phyloP scores from a whole-genome alignment of 2,329 filamentous ascomycete genomes.

The Penicillium digitatum region DNA sequence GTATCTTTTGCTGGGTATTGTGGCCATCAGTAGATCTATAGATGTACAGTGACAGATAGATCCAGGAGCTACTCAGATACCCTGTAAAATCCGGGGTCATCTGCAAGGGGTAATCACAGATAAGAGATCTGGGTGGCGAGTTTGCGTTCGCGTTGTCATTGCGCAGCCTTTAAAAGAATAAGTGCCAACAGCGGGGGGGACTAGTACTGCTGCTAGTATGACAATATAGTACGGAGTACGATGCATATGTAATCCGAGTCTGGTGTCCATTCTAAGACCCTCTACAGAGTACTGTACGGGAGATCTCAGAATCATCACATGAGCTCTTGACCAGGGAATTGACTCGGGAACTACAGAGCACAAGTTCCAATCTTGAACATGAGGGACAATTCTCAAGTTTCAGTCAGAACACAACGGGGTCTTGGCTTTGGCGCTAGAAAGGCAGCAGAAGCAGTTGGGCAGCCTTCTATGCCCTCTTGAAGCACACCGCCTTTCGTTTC shows the following conservation, averaged over 20 bases:
- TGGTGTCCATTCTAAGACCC: neutral
- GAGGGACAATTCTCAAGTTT: constrained; percentile 8
- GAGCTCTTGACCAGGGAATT: neutral
- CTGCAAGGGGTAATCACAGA: constrained; percentile 22
- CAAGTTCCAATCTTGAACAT: neutral
- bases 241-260: neutral
- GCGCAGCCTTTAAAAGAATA: neutral
- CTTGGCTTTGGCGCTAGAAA: constrained; percentile 35
- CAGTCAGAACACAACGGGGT: constrained; percentile 18
- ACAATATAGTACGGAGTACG: too few species aligned
- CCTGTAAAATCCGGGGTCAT: constrained; percentile 15
- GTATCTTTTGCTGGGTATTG: neutral
- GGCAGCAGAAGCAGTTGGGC: constrained; percentile 29
- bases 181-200: neutral
- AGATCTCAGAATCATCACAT: neutral
- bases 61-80: constrained; percentile 2
- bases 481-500: neutral
- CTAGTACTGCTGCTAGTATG: too few species aligned
- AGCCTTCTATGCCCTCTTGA: neutral
- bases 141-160: neutral
- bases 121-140: constrained; percentile 12
- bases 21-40: neutral
- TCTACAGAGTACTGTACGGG: neutral
- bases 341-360: neutral
- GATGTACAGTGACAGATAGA: constrained; percentile 4